Base-by-base conservation (phyloP, 2,329 filamentous ascomycete genomes). In the Podosphaera xanthii region DNA sequence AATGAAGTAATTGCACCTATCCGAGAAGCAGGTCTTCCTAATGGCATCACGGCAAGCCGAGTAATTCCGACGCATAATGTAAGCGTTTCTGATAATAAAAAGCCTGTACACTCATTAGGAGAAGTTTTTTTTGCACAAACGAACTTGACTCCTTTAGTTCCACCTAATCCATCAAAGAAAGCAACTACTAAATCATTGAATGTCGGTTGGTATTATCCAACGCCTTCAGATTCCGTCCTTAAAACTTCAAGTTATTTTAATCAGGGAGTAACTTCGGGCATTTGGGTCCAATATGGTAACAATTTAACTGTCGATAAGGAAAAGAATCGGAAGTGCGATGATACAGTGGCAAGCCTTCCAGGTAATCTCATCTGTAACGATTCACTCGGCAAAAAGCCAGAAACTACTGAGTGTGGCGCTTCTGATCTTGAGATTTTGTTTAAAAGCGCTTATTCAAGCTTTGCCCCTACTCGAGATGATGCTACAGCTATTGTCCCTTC, bases 381-480 rank as follows among this genome's bases (percentile, higher is more conserved):
- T 77, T 77, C 4, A 77, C 77, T 1, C 70, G 73, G 4, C 38
- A 34, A 58, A 22, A 65, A 67, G 5, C 69, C 71, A 0, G 79
- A 83, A 60, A 36, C 64, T 33, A 71, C 72, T 0, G 80, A 83
- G 63, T 67, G 79, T 0, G 76, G 85, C 66, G 74, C 79, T 64
- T 78, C 79, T 2, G 84, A 84, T 67, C 80, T 88, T 71, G 86
- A 90, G 64, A 77, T 82, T 0, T 72, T 90, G 8, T 91, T 90
- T 67, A 78, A 84, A 36, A 81, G 83, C 59, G 86, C 83, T 1
- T 91, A 89, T 69, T 88, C 84, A 0, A 86, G 83, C 66, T 91
- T 90, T 69, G 86, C 86, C 4, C 86, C 86, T 0, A 81, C 78
- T 58, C 83, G 80, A 64, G 86, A 91, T 69, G 82, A 90, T 67